Percentiles rank a stretch among this genome's conserved stretches.
These are phyloP conservation scores for Cyberlindnera mycetangii DNA, from an alignment of 805 yeast genomes.

Conservation along the genomic window DNA sequence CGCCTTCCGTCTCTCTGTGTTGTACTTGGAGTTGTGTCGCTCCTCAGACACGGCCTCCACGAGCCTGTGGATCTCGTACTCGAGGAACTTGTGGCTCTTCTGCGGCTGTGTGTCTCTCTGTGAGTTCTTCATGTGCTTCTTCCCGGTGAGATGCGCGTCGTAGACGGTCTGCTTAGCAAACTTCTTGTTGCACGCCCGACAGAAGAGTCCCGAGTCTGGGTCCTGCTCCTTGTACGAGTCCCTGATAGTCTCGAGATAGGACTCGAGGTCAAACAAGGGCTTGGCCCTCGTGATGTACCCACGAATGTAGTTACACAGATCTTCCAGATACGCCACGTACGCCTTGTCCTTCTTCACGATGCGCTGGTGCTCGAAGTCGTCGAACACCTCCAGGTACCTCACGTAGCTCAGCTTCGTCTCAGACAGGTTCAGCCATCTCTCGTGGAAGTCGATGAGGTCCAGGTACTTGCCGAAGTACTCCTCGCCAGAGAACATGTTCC, in stretches of 20 bases:
- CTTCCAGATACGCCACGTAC: constrained; percentile 37
- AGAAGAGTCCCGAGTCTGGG: constrained; percentile 44
- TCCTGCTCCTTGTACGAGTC: constrained; percentile 11
- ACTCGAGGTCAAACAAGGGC: constrained; percentile 45
- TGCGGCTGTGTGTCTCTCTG: constrained; percentile 7
- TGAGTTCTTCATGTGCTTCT: constrained; percentile 62
- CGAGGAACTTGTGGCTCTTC: constrained; percentile 35
- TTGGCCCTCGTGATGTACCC: constrained; percentile 44
- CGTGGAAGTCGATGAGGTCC: constrained; percentile 53
- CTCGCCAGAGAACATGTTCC: constrained; percentile 49
- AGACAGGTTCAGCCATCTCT: constrained; percentile 48
- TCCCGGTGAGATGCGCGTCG: constrained; percentile 67
- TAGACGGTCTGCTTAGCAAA: constrained; percentile 67
- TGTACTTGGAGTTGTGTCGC: constrained; percentile 49
- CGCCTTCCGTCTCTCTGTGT: constrained; percentile 62
- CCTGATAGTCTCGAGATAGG: constrained; percentile 21
- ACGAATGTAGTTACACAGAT: constrained; percentile 48
- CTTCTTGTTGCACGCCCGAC: constrained; percentile 58
- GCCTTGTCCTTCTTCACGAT: constrained; percentile 11
- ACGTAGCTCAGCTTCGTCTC: constrained; percentile 40
- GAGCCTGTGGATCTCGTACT: constrained; percentile 25
- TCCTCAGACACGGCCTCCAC: constrained; percentile 37
- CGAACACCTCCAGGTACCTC: constrained; percentile 48
- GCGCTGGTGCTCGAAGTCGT: constrained; percentile 34
- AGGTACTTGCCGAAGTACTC: constrained; percentile 66